Percentiles rank a stretch among this genome's conserved stretches.
Conservation (phyloP, 2,329 filamentous ascomycete genomes). For the Beauveria sp. region DNA sequence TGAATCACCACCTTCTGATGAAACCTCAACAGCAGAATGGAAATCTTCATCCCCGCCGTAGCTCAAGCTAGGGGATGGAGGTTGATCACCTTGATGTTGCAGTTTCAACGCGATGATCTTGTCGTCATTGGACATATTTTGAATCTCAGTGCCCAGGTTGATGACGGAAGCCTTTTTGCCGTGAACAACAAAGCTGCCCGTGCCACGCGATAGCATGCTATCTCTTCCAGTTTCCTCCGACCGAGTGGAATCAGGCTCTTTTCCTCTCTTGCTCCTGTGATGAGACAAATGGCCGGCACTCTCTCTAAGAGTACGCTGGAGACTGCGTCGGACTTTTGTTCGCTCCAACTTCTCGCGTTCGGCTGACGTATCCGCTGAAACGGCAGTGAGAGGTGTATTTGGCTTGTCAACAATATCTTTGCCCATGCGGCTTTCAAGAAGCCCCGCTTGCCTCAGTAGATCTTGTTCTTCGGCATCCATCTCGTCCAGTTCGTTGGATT, state of each 20-base stretch:
- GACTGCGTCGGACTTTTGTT: conserved; percentile 70
- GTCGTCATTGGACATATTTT: conserved; percentile 67
- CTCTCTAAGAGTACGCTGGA: conserved; percentile 85
- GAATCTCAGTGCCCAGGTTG: conserved; percentile 89
- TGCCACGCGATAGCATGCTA: conserved; percentile 67
- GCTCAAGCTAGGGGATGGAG: conserved; percentile 28
- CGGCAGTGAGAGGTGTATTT: conserved; percentile 28
- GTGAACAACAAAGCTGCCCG: conserved; percentile 90
- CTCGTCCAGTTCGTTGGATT: conserved; percentile 29
- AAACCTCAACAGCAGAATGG: conserved; percentile 40
- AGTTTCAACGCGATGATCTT: conserved; percentile 57
- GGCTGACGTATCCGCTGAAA: conserved; percentile 24
- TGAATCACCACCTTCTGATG: conserved; percentile 33
- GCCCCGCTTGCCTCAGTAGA: conserved; percentile 58
- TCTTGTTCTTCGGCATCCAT: conserved; percentile 61
- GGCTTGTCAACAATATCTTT: conserved; percentile 25
- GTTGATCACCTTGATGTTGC: conserved; percentile 33
- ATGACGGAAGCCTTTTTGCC: conserved; percentile 97
- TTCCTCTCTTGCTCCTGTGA: conserved; percentile 68
- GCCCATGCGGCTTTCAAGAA: conserved; percentile 39
- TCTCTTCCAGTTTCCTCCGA: conserved; percentile 39
- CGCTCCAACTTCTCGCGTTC: conserved; percentile 47
- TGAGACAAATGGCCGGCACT: conserved; percentile 58
- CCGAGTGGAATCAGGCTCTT: conserved; percentile 39
- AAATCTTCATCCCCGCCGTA: conserved; percentile 41